Evolutionary conservation across 2,329 filamentous ascomycete genomes (phyloP).

Genomic region (Penicillium sp.): DNA sequence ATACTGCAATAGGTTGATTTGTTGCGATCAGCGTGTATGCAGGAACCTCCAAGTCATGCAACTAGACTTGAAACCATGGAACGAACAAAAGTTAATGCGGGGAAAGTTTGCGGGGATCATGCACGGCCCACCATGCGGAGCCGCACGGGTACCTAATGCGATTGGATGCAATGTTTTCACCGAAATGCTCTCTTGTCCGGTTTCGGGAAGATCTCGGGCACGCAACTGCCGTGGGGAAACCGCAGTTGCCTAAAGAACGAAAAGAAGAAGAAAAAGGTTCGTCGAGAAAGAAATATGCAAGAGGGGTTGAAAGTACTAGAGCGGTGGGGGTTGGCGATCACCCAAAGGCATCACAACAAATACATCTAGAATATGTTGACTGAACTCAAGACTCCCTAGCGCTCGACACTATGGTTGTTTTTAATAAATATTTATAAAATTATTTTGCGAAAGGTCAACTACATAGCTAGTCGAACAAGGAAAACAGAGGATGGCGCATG

Average conservation of each 20-base stretch:
- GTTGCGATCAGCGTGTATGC: neutral
- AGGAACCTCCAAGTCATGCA: neutral
- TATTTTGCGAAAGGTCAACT: neutral
- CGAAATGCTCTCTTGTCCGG: neutral
- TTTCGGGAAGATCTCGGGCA: neutral
- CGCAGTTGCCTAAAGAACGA: neutral
- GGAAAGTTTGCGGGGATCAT: conserved; percentile 10
- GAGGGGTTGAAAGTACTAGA: neutral
- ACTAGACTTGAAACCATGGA: neutral
- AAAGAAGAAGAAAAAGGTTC: neutral
- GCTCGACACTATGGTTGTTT: too few species aligned
- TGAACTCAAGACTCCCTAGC: too few species aligned
- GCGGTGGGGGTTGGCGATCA: neutral
- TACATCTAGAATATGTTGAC: neutral
- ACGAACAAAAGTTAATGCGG: conserved; percentile 1
- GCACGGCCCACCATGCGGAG: conserved; percentile 9
- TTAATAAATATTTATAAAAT: neutral
- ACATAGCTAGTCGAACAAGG: neutral
- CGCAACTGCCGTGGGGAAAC: neutral
- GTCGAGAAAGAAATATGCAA: neutral
- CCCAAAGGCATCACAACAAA: neutral
- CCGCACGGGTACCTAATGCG: conserved; percentile 3
- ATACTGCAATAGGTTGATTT: neutral
- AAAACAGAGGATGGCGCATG: neutral
- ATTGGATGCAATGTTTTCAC: neutral